phyloP scores from a whole-genome alignment of 108 stramenopile genomes.

The Stephanodiscus minutulus region DNA sequence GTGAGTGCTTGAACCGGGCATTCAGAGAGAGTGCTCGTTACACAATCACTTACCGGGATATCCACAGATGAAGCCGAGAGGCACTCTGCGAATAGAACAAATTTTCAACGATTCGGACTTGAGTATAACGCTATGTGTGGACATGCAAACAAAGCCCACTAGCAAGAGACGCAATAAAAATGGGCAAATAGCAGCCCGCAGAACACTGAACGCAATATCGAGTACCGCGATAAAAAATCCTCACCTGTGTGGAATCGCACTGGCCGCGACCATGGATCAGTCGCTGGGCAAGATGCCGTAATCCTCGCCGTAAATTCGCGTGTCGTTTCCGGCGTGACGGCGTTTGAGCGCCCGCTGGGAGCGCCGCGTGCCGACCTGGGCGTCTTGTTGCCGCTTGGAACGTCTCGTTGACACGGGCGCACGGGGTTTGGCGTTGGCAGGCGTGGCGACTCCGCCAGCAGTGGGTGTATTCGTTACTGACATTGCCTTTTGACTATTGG shows the following conservation, averaged over 20 bases:
- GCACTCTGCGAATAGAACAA: slow-evolving; percentile 62
- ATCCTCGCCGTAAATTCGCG: slow-evolving; percentile 77
- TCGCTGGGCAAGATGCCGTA: slow-evolving; percentile 82
- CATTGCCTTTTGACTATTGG: too few relatives aligned
- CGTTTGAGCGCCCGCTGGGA: slow-evolving; percentile 32
- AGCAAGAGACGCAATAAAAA: too few relatives aligned
- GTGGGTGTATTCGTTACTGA: too few relatives aligned
- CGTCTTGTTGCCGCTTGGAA: slow-evolving; percentile 40
- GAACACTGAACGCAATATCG: background rate
- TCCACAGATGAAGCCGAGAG: slow-evolving; percentile 90
- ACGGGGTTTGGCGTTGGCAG: too few relatives aligned
- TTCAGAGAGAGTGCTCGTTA: background rate
- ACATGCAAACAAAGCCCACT: background rate
- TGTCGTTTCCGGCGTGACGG: slow-evolving; percentile 44
- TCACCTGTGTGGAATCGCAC: slow-evolving; percentile 84
- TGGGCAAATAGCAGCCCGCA: too few relatives aligned
- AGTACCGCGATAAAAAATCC: slow-evolving; percentile 10
- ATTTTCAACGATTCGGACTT: slow-evolving; percentile 6
- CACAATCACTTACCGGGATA: slow-evolving; percentile 55
- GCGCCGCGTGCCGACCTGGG: slow-evolving; percentile 36
- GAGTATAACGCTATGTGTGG: background rate
- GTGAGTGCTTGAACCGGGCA: background rate
- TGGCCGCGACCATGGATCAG: slow-evolving; percentile 81
- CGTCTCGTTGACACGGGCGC: slow-evolving; percentile 2
- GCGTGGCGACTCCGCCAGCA: too few relatives aligned